Conservation (phyloP, 2,329 filamentous ascomycete genomes). For the Fusarium sp. region DNA sequence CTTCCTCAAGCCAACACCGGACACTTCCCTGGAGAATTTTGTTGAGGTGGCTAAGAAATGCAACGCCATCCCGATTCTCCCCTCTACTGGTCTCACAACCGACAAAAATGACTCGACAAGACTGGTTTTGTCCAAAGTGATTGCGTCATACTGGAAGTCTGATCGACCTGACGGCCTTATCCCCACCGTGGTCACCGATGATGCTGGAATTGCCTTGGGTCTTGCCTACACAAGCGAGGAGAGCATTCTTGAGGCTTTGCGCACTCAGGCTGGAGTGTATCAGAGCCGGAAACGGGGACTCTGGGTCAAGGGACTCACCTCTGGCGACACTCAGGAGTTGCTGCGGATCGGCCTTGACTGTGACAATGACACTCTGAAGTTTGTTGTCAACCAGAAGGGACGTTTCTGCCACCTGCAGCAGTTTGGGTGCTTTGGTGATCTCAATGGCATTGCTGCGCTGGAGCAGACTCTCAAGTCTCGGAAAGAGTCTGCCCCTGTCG, state of each 20-base stretch:
- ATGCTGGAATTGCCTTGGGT: constrained; percentile 85
- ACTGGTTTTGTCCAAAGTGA: constrained; percentile 72
- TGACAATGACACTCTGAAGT: constrained; percentile 91
- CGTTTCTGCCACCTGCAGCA: constrained; percentile 95
- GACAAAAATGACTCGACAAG: constrained; percentile 70
- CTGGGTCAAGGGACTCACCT: constrained; percentile 97
- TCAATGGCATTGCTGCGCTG: constrained; percentile 83
- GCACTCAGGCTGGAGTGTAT: constrained; percentile 85
- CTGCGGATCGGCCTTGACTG: constrained; percentile 89
- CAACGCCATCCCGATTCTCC: constrained; percentile 78
- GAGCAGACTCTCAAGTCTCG: constrained; percentile 88
- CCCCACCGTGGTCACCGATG: constrained; percentile 91
- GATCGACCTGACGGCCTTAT: constrained; percentile 88
- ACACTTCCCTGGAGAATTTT: constrained; percentile 59
- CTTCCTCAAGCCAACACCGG: constrained; percentile 64
- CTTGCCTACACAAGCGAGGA: constrained; percentile 95
- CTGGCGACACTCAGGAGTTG: constrained; percentile 92
- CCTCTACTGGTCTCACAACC: constrained; percentile 76
- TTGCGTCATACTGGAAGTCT: constrained; percentile 81
- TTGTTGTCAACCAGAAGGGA: constrained; percentile 90
- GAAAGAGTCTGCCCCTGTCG: constrained; percentile 84
- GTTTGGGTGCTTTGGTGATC: constrained; percentile 90
- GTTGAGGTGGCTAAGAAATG: constrained; percentile 61
- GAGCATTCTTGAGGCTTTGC: constrained; percentile 87
- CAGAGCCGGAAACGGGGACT: constrained; percentile 95